These are phyloP conservation scores for Huntiella omanensis DNA, from an alignment of 2,329 filamentous ascomycete genomes.

Conservation along the genomic window DNA sequence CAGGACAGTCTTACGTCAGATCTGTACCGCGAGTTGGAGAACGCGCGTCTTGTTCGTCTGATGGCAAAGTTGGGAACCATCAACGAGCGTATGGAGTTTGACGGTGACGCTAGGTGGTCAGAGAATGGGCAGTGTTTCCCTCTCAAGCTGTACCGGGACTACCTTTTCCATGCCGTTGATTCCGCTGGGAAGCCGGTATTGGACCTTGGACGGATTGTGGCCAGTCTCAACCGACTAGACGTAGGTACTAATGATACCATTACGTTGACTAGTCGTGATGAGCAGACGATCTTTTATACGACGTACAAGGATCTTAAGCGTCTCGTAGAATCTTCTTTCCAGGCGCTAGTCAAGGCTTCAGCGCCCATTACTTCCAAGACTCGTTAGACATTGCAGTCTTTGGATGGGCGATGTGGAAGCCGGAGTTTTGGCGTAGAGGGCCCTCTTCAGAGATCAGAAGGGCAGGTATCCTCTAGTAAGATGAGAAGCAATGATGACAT, in stretches of 20 bases:
- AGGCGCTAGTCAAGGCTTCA: conserved; percentile 33
- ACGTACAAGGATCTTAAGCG: conserved; percentile 77
- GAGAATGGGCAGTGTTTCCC: conserved; percentile 86
- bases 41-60: conserved; percentile 65
- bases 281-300: conserved; percentile 73
- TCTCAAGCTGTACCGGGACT: conserved; percentile 88
- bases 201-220: conserved; percentile 73
- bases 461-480: too few species aligned
- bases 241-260: conserved; percentile 76
- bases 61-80: conserved; percentile 68
- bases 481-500: too few species aligned
- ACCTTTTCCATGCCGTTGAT: conserved; percentile 92
- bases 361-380: conserved; percentile 17
- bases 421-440: too few species aligned
- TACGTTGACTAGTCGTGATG: conserved; percentile 70
- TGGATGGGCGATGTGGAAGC: too few species aligned
- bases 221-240: conserved; percentile 80
- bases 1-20: conserved; percentile 57
- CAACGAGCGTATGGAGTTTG: conserved; percentile 76
- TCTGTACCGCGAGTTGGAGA: conserved; percentile 69
- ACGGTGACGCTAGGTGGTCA: conserved; percentile 62
- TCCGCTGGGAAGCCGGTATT: conserved; percentile 63
- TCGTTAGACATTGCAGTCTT: conserved; percentile 8
- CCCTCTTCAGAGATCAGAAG: too few species aligned
- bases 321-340: conserved; percentile 37